Conservation (phyloP, 345 rosid species). For the Arabis alpina region DNA sequence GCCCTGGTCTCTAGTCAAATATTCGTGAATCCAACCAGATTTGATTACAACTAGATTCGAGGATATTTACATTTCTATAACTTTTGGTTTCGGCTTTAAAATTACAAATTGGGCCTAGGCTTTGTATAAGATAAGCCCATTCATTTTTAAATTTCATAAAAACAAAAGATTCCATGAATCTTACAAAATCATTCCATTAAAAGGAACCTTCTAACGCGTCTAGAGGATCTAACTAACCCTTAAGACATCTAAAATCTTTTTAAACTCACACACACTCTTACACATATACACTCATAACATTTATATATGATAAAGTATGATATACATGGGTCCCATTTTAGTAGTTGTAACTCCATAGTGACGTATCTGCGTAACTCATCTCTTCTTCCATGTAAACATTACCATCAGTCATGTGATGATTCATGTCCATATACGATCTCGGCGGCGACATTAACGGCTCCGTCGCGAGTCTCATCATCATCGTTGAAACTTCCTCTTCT, state of each 20-base stretch:
- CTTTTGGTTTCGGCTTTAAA: neutral
- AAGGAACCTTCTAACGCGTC: slow-evolving; percentile 13
- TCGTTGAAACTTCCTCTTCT: slow-evolving; percentile 25
- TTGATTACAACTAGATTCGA: neutral
- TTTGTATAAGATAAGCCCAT: slow-evolving; percentile 20
- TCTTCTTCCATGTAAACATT: slow-evolving; percentile 39
- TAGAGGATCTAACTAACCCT: neutral
- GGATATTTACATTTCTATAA: neutral
- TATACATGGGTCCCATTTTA: neutral
- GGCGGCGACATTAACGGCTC: slow-evolving; percentile 77
- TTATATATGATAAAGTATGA: too few species aligned
- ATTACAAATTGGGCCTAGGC: slow-evolving; percentile 1
- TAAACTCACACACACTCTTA: neutral
- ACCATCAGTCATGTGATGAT: slow-evolving; percentile 10
- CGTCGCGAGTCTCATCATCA: slow-evolving; percentile 51
- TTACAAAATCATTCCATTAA: slow-evolving; percentile 15
- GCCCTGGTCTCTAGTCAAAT: too few species aligned
- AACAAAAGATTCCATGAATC: slow-evolving; percentile 12
- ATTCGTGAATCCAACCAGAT: neutral
- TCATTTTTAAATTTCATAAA: neutral
- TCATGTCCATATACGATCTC: slow-evolving; percentile 22
- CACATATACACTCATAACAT: neutral
- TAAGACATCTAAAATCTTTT: too few species aligned
- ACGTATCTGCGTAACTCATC: slow-evolving; percentile 27
- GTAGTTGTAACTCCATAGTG: slow-evolving; percentile 52